Base-by-base conservation (phyloP, 2,329 filamentous ascomycete species). In the Cercospora janseana region DNA sequence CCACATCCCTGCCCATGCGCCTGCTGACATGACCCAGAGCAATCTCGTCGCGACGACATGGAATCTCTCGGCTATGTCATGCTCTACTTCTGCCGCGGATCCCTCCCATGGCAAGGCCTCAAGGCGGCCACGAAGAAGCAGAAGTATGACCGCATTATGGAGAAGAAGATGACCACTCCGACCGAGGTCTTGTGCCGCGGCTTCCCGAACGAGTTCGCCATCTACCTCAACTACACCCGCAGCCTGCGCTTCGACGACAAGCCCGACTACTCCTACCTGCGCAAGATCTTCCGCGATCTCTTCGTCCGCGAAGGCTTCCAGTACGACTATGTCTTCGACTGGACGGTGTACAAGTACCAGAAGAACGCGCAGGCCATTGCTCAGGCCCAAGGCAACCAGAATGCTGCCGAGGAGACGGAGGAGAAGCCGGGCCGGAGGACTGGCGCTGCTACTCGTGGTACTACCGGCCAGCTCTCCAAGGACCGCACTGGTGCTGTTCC, bases 101-200 rank as follows among this genome's bases (percentile, higher is more conserved):
- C 91, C 59, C 89, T 98, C 51, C 93, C 93, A 56, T 98, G 93
- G 93, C 93, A 98, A 78, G 93, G 93, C 41, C 59, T 65, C 35
- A 85, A 85, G 70, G 82, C 82, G 62, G 82, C 82, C 12, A 85
- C 82, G 49, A 85, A 85, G 73, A 85, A 98, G 82, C 93, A 97
- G 79, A 98, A 98, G 79, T 97, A 98, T 70, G 93, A 98, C 76
- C 85, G 92, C 60, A 98, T 98, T 77, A 97, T 97, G 92, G 93
- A 98, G 81, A 98, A 98, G 86, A 98, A 98, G 88, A 97, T 97
- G 93, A 98, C 93, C 10, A 98, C 93, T 3, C 91, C 93, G 6
- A 97, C 92, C 63, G 92, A 98, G 75, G 91, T 96, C 41, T 88
- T 98, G 42, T 98, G 93, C 85, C 90, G 92, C 72, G 93, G 93